phyloP scores from a whole-genome alignment of 257 asterid genomes.

The Solanum ossicruentum region DNA sequence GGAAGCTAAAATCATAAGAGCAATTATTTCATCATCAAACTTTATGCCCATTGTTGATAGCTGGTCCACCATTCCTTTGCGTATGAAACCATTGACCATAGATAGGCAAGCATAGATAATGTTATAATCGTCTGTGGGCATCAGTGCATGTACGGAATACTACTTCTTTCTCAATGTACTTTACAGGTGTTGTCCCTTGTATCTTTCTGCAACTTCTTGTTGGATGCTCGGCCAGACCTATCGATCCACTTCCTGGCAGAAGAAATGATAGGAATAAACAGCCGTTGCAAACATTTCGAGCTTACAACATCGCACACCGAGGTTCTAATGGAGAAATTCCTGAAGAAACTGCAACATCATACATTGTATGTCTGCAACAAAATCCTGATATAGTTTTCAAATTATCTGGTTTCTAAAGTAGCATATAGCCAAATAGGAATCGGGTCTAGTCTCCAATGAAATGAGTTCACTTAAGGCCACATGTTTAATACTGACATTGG shows the following conservation, averaged over 20 bases:
- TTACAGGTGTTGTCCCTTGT: constrained; percentile 49
- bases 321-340: constrained; percentile 98
- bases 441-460: neutral
- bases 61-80: too few species aligned
- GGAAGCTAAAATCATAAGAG: too few species aligned
- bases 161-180: constrained; percentile 1
- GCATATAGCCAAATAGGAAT: neutral
- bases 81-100: neutral
- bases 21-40: too few species aligned
- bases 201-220: constrained; percentile 50
- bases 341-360: constrained; percentile 84
- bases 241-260: constrained; percentile 85
- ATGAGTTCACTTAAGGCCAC: neutral
- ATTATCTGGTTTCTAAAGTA: neutral
- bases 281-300: constrained; percentile 80
- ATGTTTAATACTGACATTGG: neutral
- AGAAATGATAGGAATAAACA: constrained; percentile 65
- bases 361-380: constrained; percentile 34
- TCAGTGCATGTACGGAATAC: neutral
- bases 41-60: too few species aligned
- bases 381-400: neutral
- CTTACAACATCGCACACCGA: constrained; percentile 91
- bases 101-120: neutral
- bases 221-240: constrained; percentile 69
- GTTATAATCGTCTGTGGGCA: neutral